Evolutionary conservation across 345 rosid species (phyloP), one percentile per base, ranked within the genome.

Genomic region (Nephelium lappaceum): DNA sequence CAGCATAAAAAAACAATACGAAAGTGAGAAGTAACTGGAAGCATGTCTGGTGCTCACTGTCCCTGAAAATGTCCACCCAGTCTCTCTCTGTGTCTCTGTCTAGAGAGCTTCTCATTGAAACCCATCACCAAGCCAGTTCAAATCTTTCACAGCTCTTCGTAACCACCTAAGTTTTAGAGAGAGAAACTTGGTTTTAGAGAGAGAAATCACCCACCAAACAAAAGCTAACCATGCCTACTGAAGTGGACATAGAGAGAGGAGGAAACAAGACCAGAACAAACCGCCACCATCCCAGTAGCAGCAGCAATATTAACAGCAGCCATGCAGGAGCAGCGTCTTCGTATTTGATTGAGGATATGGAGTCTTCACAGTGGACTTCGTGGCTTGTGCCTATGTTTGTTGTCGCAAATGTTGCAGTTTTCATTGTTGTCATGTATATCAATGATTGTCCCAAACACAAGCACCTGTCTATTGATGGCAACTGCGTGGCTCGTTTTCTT

Each of bases 321-420:
- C 57, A 72, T 55, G 11, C 83, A n/a, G 23, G 25, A 3, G 69
- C 89, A 4, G 78, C 92, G 41, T 84, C 88, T 6, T 27, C 86
- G 14, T 78, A 82, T n/a, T 18, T 78, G 77, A 76, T 80, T 8
- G 97, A 88, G 11, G 87, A 87, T 3, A 75, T 64, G 6, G 92
- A 86, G 41, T 55, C 84, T 25, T 55, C 84, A 36, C 88, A 82
- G 75, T 91, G 97, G 98, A 92, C 97, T 10, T 92, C 97, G 21
- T 93, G 97, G 98, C 83, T 95, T 68, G 90, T 93, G 49, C 99
- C 99, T 10, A 77, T 91, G 91, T 77, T 93, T 75, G 90, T 91
- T 27, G 89, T 87, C 27, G 93, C 94, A 4, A 92, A 91, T 74
- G 76, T 93, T 63, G 82, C 72, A 36, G 83, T 90, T 15, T 95